Percentiles rank a stretch among this genome's conserved stretches.
phyloP scores from a whole-genome alignment of 164 flowering plant species.

The Dillenia suffruticosa region DNA sequence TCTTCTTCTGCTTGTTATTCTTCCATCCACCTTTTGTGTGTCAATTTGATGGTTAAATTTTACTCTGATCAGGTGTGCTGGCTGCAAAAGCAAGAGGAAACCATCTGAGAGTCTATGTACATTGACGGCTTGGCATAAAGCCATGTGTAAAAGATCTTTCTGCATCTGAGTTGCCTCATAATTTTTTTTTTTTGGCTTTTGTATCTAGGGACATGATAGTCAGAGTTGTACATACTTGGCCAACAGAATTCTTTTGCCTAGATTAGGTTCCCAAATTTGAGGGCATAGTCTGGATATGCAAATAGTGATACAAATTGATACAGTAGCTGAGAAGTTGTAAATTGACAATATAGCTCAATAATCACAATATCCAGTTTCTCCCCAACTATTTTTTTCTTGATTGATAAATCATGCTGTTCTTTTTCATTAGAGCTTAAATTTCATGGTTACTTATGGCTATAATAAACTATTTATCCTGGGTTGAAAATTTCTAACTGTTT shows the following conservation, averaged over 20 bases:
- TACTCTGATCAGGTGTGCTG: conserved; percentile 41
- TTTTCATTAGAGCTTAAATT: background rate
- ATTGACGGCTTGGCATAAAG: conserved; percentile 27
- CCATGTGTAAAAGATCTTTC: conserved; percentile 16
- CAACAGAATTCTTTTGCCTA: conserved; percentile 10
- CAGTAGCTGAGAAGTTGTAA: conserved; percentile 7
- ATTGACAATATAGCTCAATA: background rate
- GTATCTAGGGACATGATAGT: conserved; percentile 14
- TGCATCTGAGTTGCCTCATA: too few relatives aligned
- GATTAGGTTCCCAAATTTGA: conserved; percentile 11
- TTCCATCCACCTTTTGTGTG: conserved; percentile 6
- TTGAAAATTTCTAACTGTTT: background rate
- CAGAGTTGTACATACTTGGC: conserved; percentile 9
- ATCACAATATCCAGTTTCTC: too few relatives aligned
- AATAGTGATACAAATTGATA: background rate
- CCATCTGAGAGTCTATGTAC: conserved; percentile 28
- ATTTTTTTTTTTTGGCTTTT: background rate
- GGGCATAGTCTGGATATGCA: conserved; percentile 1
- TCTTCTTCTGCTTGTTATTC: background rate
- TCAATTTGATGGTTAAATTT: conserved; percentile 44
- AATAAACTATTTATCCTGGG: too few relatives aligned
- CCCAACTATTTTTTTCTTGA: too few relatives aligned
- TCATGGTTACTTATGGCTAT: background rate
- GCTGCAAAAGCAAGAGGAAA: conserved; percentile 37
- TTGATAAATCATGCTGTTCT: too few relatives aligned